Base-by-base conservation (phyloP, 345 rosid genomes). In the Eucalyptus melliodora region DNA sequence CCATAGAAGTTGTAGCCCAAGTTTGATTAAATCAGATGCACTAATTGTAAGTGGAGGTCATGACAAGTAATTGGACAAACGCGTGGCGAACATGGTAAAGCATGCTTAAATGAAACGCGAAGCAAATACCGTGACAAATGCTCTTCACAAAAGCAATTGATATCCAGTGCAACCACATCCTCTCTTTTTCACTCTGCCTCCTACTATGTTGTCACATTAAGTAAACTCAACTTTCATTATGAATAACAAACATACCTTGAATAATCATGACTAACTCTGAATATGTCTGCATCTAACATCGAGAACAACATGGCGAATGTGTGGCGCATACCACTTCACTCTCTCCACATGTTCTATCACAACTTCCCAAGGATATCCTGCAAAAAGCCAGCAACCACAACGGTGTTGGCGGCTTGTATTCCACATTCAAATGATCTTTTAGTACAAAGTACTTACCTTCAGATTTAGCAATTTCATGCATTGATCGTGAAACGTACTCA, bases 281-380 rank as follows among this genome's bases (percentile, higher is more conserved):
- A 91, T 50, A 86, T 86, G 91, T 88, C 89, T 92, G 95, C 99
- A 97, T 93, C 93, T 92, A 51, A 97, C 94, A 88, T 97, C 99
- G 6, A 95, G 97, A 14, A 97, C 99, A 51, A 97, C 94, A 94
- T 97, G 99, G 93, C 97, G 98, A 87, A 97, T 92, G 88, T 96
- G 97, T 6, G 99, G 99, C 17, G 97, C 98, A 19, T 97, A 96
- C 99, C 99, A 97, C 93, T 97, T 97, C 88, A 97, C 99, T 90
- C 95, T 96, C 93, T 97, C 98, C 86, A 97, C 90, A 88, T 93
- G 98, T 59, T 95, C 96, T 47, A 95, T 86, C 12, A 90, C 89
- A 19, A 97, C 95, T 88, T 94, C 98, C 99, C 99, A 97, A 90
- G 91, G 31, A 88, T 77, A 94, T 89, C 99, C 99, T 97, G 92